Evolutionary conservation across 352 stramenopile genomes (phyloP).

Genomic region (Phytophthora sansomeana): DNA sequence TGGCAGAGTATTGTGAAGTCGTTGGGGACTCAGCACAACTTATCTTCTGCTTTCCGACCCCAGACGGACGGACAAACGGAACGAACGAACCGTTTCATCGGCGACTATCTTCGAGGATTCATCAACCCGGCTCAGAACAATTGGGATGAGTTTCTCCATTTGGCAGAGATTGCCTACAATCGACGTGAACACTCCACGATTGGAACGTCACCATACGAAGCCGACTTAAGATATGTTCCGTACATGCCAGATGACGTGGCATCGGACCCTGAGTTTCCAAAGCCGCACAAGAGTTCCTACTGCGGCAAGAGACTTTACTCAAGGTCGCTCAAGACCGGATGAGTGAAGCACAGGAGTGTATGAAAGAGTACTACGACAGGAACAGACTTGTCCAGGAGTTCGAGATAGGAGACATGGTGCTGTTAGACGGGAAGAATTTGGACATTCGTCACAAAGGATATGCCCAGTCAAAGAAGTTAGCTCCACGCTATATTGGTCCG

Average conservation of each 20-base stretch:
- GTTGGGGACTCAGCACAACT: too few relatives aligned
- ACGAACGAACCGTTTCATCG: too few relatives aligned
- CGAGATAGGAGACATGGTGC: constrained; percentile 3
- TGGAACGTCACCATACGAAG: constrained; percentile 19
- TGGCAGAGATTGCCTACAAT: constrained; percentile 31
- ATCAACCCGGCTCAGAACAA: too few relatives aligned
- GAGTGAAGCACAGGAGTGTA: constrained; percentile 12
- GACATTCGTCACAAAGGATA: constrained; percentile 18
- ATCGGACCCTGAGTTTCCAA: constrained; percentile 3
- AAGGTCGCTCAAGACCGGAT: too few relatives aligned
- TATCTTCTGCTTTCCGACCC: too few relatives aligned
- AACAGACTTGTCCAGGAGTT: constrained; percentile 26
- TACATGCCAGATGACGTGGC: constrained; percentile 13
- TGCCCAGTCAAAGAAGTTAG: not conserved
- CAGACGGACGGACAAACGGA: too few relatives aligned
- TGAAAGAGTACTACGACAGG: constrained; percentile 20
- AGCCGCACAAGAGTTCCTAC: not conserved
- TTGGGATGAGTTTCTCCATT: constrained; percentile 32
- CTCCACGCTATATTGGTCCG: constrained; percentile 11
- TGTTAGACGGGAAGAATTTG: constrained; percentile 14
- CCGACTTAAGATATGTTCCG: constrained; percentile 23
- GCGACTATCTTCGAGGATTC: too few relatives aligned
- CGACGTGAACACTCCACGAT: constrained; percentile 15
- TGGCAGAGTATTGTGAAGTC: too few relatives aligned
- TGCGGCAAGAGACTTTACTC: too few relatives aligned